Base-by-base conservation (phyloP, 495 filamentous ascomycete genomes). In the Penicillium diatomitis region DNA sequence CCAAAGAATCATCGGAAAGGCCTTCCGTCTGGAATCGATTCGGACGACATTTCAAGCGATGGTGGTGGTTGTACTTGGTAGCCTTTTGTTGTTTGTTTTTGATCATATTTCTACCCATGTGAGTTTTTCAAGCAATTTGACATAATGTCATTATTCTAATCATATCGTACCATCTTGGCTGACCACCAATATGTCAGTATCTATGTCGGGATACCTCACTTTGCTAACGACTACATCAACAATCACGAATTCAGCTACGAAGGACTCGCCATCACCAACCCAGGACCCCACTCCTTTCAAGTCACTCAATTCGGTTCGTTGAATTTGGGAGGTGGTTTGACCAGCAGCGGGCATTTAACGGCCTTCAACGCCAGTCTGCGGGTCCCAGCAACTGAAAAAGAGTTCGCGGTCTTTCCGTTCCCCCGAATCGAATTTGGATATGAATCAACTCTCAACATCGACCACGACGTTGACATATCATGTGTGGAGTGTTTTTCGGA, bases 1-100 rank as follows among this genome's bases (percentile, higher is more conserved):
- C 34, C 32, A 12, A 40, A 10, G 30, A 39, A 4, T 10, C 38
- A 7, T 10, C 38, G n/a, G n/a, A 41, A 27, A 63, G 60, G 40
- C 57, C 61, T 3, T 57, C 55, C 28, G 28, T 53, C 35, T 57
- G 56, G 49, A 52, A 61, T 32, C 53, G 59, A 38, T 64, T 56
- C 36, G 58, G 53, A 43, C 29, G 42, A 10, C 61, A 64, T 32
- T 59, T 67, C 59, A 64, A 63, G 47, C 59, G 49, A 40, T 55
- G 62, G 57, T 67, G 64, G 61, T 67, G 61, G 61, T 32, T 50
- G 0, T 64, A 67, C 48, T 33, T 58, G 29, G 49, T 64, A n/a
- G 52, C 31, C 6, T 39, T 64, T 10, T 49, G 53, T 34, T 40
- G 49, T 11, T 44, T 56, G 6, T 46, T 67, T 5, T 41, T 67